phyloP scores from a whole-genome alignment of 2,329 filamentous ascomycete genomes.

The Hypoxylon rubiginosum region DNA sequence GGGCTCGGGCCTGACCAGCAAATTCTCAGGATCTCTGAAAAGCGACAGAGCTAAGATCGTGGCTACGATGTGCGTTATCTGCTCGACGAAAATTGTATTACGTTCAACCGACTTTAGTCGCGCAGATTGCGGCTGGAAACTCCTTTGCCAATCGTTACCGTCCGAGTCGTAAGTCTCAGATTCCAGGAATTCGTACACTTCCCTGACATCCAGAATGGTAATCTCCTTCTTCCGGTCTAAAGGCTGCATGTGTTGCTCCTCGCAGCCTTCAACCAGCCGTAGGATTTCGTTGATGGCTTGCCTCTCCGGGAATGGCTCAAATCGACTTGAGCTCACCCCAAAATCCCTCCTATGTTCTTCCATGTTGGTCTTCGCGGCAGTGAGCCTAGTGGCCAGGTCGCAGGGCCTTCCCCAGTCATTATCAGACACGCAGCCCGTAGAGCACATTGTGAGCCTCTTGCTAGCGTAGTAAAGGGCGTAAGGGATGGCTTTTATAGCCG shows the following conservation, averaged over 20 bases:
- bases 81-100: slow-evolving; percentile 18
- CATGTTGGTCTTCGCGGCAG: too few relatives aligned
- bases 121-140: slow-evolving; percentile 12
- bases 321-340: slow-evolving; percentile 10
- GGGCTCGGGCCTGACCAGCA: slow-evolving; percentile 22
- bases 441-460: slow-evolving; percentile 26
- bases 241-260: slow-evolving; percentile 16
- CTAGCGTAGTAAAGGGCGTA: slow-evolving; percentile 17
- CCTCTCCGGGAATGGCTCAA: slow-evolving; percentile 26
- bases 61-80: slow-evolving; percentile 25
- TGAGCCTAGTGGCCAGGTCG: not conserved
- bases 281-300: slow-evolving; percentile 14
- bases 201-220: too few relatives aligned
- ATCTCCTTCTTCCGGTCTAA: too few relatives aligned
- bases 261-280: slow-evolving; percentile 16
- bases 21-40: slow-evolving; percentile 13
- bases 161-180: too few relatives aligned
- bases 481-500: slow-evolving; percentile 16
- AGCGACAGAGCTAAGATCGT: slow-evolving; percentile 29
- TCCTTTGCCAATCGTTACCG: not conserved
- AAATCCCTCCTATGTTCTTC: not conserved
- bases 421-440: slow-evolving; percentile 16
- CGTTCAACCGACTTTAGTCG: not conserved
- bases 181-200: too few relatives aligned
- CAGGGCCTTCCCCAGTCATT: slow-evolving; percentile 9